Evolutionary conservation across 345 rosid species (phyloP).

Genomic region (Sonneratia alba): DNA sequence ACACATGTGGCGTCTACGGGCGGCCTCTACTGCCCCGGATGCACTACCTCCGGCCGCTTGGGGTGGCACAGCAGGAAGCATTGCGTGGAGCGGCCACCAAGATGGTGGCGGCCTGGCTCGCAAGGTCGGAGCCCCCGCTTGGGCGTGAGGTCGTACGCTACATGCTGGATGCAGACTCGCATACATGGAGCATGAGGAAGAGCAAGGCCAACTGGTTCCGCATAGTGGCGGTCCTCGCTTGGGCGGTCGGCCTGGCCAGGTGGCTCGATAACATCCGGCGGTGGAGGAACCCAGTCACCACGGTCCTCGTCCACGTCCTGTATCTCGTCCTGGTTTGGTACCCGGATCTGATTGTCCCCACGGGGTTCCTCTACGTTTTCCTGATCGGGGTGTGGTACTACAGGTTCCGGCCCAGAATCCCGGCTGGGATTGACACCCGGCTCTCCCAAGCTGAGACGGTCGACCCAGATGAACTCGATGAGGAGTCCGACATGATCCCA

Average conservation of each 20-base stretch:
- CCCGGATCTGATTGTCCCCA: slow-evolving; percentile 86
- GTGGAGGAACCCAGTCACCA: slow-evolving; percentile 85
- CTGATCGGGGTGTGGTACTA: slow-evolving; percentile 91
- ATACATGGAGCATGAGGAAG: slow-evolving; percentile 96
- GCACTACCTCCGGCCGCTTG: slow-evolving; percentile 91
- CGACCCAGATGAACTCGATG: slow-evolving; percentile 83
- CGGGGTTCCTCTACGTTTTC: slow-evolving; percentile 66
- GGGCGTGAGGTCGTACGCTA: slow-evolving; percentile 80
- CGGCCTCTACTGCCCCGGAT: slow-evolving; percentile 83
- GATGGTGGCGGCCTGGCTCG: slow-evolving; percentile 83
- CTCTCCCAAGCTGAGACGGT: slow-evolving; percentile 77
- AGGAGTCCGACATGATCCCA: slow-evolving; percentile 89
- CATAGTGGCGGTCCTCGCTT: slow-evolving; percentile 79
- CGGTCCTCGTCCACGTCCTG: slow-evolving; percentile 67
- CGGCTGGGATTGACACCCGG: slow-evolving; percentile 91
- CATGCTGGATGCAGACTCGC: slow-evolving; percentile 96
- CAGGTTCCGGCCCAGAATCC: slow-evolving; percentile 75
- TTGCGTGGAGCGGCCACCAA: slow-evolving; percentile 80
- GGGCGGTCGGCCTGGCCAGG: slow-evolving; percentile 88
- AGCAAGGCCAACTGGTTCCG: slow-evolving; percentile 94
- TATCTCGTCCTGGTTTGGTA: slow-evolving; percentile 93
- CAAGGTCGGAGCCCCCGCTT: slow-evolving; percentile 75
- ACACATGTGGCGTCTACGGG: slow-evolving; percentile 62
- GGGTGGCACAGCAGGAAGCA: slow-evolving; percentile 92
- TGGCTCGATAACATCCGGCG: slow-evolving; percentile 73